A percentile compares a stretch with the other conserved stretches of the same genome.
These are phyloP conservation scores for Aurantiochytrium sp. DNA, from an alignment of 108 stramenopile species.

Conservation along the genomic window DNA sequence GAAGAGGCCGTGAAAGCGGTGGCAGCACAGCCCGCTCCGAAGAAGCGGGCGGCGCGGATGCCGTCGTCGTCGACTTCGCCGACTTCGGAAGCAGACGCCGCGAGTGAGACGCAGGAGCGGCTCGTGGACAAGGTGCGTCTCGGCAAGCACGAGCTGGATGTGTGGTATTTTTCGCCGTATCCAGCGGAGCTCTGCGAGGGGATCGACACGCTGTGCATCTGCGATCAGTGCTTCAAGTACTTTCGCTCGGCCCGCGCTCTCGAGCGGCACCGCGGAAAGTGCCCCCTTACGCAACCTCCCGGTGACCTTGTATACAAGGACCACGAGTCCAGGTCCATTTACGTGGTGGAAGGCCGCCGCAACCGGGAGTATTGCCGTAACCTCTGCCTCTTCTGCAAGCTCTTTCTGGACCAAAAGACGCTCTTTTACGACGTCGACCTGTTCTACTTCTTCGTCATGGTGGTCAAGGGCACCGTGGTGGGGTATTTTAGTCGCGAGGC, in stretches of 20 bases:
- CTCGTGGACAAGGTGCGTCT: conserved; percentile 79
- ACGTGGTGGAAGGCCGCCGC: conserved; percentile 51
- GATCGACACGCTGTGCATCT: conserved; percentile 74
- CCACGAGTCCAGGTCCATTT: conserved; percentile 33
- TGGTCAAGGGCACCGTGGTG: conserved; percentile 90
- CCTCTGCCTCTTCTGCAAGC: conserved; percentile 90
- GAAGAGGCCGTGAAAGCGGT: no score
- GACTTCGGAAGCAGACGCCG: not conserved
- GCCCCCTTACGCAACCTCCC: not conserved
- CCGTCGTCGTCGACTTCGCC: not conserved
- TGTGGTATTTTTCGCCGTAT: conserved; percentile 97
- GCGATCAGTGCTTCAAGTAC: conserved; percentile 87
- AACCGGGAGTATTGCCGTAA: conserved; percentile 94
- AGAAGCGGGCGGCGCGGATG: not conserved
- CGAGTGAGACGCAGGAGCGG: not conserved
- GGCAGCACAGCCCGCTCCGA: no score
- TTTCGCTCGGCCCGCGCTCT: conserved; percentile 80
- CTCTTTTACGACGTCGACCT: conserved; percentile 98
- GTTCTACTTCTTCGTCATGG: conserved; percentile 94
- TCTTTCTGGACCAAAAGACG: conserved; percentile 99
- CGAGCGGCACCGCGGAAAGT: conserved; percentile 51
- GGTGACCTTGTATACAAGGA: conserved; percentile 9
- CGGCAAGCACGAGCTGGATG: conserved; percentile 79
- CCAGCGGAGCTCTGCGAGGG: conserved; percentile 90
- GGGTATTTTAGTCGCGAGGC: conserved; percentile 96